phyloP scores from a whole-genome alignment of 768 basidiomycete species.

The Tephrocybe sp. region DNA sequence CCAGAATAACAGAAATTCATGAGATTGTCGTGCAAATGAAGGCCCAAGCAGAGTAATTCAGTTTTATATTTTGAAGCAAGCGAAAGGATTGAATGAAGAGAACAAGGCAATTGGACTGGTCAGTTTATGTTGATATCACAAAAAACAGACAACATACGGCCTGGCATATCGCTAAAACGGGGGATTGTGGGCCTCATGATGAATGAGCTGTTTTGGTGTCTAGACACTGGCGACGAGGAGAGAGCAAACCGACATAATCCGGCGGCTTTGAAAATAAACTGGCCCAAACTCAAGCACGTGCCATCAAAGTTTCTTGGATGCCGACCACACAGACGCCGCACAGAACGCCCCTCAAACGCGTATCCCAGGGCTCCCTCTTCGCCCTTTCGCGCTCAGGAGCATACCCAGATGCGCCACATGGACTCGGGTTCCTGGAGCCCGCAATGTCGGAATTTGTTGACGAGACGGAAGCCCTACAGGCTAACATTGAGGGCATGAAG shows the following conservation, averaged over 20 bases:
- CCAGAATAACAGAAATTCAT: neutral
- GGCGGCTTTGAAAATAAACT: constrained; percentile 18
- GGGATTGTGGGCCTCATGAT: constrained; percentile 64
- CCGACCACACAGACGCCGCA: constrained; percentile 46
- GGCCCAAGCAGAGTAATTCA: neutral
- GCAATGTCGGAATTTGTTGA: constrained; percentile 85
- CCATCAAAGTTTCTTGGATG: constrained; percentile 9
- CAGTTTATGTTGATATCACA: neutral
- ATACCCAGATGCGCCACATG: constrained; percentile 74
- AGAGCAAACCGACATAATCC: constrained; percentile 19
- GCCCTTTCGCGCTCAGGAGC: constrained; percentile 76
- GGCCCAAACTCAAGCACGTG: constrained; percentile 26
- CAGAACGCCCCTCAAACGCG: constrained; percentile 81
- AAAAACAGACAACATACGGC: constrained; percentile 52
- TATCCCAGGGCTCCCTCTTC: constrained; percentile 90
- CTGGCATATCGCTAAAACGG: constrained; percentile 76
- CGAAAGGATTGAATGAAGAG: neutral
- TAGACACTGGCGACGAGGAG: constrained; percentile 12
- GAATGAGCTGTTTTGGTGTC: constrained; percentile 15
- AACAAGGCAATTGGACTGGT: neutral
- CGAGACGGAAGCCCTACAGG: constrained; percentile 77
- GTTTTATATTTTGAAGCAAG: neutral
- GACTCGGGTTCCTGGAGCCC: constrained; percentile 82
- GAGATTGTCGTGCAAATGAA: neutral
- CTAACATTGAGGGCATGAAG: constrained; percentile 71